Evolutionary conservation across 371 early-diverging fungal genomes (phyloP).

Genomic region (Circinella minor): DNA sequence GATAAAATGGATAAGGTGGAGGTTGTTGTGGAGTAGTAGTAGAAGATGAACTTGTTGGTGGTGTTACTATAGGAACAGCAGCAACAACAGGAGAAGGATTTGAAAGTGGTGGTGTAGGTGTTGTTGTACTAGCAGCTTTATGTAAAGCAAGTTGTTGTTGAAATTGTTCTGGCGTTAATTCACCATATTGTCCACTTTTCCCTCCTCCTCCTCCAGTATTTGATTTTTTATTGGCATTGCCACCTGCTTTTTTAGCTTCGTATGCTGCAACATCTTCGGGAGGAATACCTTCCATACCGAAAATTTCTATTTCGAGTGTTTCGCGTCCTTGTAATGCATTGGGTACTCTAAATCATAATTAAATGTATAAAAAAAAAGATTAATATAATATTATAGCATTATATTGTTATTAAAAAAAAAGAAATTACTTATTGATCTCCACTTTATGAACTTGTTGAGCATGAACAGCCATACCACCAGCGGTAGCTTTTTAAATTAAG

Average conservation of each 20-base stretch:
- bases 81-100: conserved; percentile 17
- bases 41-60: conserved; percentile 15
- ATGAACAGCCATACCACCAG: conserved; percentile 92
- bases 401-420: background rate
- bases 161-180: conserved; percentile 46
- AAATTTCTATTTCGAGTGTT: conserved; percentile 86
- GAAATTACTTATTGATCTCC: conserved; percentile 68
- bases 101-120: conserved; percentile 16
- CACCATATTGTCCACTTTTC: conserved; percentile 35
- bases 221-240: conserved; percentile 31
- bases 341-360: conserved; percentile 65
- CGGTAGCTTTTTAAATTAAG: conserved; percentile 55
- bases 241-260: conserved; percentile 49
- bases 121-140: conserved; percentile 31
- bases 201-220: conserved; percentile 23
- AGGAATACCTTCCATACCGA: conserved; percentile 96
- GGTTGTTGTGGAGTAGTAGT: conserved; percentile 19
- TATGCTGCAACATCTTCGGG: conserved; percentile 78
- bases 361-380: too few relatives aligned
- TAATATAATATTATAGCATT: too few relatives aligned
- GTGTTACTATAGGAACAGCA: too few relatives aligned
- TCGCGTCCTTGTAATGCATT: conserved; percentile 90
- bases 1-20: conserved; percentile 15
- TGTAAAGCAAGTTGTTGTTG: conserved; percentile 45
- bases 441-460: conserved; percentile 94